Base-by-base conservation (phyloP, 2,329 filamentous ascomycete species). In the Fusarium brachygibbosum region DNA sequence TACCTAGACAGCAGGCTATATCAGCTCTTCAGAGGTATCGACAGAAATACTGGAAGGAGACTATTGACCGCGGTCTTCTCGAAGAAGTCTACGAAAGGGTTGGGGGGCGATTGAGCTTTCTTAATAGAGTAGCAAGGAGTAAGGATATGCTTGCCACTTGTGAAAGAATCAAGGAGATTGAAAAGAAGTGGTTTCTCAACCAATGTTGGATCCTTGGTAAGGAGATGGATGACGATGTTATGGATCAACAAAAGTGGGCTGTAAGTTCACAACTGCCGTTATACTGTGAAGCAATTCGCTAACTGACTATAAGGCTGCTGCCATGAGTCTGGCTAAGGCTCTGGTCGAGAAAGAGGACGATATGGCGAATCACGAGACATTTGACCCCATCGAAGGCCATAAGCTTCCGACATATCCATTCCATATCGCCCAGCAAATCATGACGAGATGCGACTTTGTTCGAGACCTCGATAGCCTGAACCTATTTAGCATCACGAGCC, bases 171-270 rank as follows among this genome's bases (percentile, higher is more conserved):
- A 88, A 87, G 75, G 82, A 88, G 6, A 85, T 84, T 48, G 91
- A 93, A 77, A 91, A 91, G 81, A 89, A 86, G n/a, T 93, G 91
- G 90, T 91, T 93, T 69, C 82, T 93, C 11, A 92, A 91, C 79
- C 89, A 91, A 76, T 93, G 90, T 80, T 91, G 90, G 85, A 91
- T 93, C 62, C 84, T 93, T 5, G 91, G 91, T 13, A 82, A 81
- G 52, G 89, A 91, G 66, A 92, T 93, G 91, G 96, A 98, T 73
- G 96, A 98, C 79, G 96, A 99, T 77, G 96, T 98, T 72, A 98
- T 98, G 91, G 93, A 98, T 76, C 93, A 98, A 79, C 94, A 98
- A 77, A 98, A 98, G 79, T 98, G 93, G 84, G 93, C 94, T 45
- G 91, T 93, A 83, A 81, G 90, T 87, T 35, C 60, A 9, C 16